phyloP scores from a whole-genome alignment of 257 asterid genomes.

The Solanum tarijense region DNA sequence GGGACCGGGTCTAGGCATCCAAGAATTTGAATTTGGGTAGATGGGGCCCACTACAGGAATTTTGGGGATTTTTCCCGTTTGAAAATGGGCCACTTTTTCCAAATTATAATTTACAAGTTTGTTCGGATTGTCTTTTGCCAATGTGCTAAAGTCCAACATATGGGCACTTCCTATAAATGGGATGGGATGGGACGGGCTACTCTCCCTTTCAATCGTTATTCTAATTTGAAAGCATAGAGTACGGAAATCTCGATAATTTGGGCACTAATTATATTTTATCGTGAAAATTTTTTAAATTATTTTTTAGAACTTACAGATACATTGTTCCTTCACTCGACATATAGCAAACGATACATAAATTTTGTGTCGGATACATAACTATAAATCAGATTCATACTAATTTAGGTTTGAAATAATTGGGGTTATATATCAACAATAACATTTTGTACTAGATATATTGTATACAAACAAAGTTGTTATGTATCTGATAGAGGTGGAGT shows the following conservation, averaged over 20 bases:
- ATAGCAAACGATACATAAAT: too few species aligned
- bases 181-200: not conserved
- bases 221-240: not conserved
- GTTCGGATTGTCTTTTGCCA: not conserved
- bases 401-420: not conserved
- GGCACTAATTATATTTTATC: too few species aligned
- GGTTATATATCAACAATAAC: too few species aligned
- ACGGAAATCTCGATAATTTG: too few species aligned
- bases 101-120: not conserved
- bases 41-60: not conserved
- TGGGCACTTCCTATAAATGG: not conserved
- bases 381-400: not conserved
- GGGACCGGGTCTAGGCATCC: conserved; percentile 1
- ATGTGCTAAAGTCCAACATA: not conserved
- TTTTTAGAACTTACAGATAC: too few species aligned
- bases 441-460: too few species aligned
- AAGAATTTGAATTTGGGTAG: conserved; percentile 3
- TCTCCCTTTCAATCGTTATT: not conserved
- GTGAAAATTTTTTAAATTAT: too few species aligned
- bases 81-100: not conserved
- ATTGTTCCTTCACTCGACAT: too few species aligned
- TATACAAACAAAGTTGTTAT: too few species aligned
- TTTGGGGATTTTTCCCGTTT: not conserved
- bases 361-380: too few species aligned
- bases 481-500: not conserved